These are phyloP conservation scores for Delonix regia DNA, from an alignment of 306 rosid species.

Conservation along the genomic window DNA sequence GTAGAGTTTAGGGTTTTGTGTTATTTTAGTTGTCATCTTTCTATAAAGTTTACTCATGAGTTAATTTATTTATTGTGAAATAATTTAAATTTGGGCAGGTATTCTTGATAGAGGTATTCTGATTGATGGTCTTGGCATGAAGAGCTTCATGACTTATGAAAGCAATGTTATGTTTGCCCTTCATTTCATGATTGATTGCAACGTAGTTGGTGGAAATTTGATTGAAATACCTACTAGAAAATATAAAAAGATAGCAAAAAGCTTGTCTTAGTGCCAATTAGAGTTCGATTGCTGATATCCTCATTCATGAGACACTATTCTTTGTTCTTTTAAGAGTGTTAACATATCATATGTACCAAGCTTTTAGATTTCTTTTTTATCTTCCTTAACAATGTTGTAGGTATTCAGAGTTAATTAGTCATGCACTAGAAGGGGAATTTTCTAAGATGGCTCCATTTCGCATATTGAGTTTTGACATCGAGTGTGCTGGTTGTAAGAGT, in stretches of 20 bases:
- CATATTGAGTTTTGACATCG: constrained; percentile 95
- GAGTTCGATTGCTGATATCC: constrained; percentile 97
- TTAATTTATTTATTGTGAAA: constrained; percentile 30
- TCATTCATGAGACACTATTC: constrained; percentile 25
- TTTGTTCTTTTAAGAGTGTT: constrained; percentile 20
- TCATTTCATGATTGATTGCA: constrained; percentile 94
- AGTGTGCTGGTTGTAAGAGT: constrained; percentile 99
- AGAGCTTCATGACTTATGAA: constrained; percentile 91
- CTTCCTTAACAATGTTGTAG: constrained; percentile 66
- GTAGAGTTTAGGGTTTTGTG: too few species aligned
- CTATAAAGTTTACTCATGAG: background rate
- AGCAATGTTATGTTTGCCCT: constrained; percentile 99
- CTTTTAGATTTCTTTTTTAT: constrained; percentile 19
- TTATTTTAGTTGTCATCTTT: constrained; percentile 20
- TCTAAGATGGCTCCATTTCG: constrained; percentile 99
- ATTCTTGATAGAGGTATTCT: constrained; percentile 96
- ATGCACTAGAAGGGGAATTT: constrained; percentile 90
- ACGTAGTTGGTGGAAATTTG: constrained; percentile 97
- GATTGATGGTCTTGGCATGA: constrained; percentile 87
- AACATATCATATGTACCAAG: constrained; percentile 18
- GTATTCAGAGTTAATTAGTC: constrained; percentile 86
- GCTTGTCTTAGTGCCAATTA: constrained; percentile 76
- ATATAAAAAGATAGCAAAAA: constrained; percentile 61
- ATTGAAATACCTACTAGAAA: constrained; percentile 85
- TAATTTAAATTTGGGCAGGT: constrained; percentile 57